Conservation (phyloP, 2,329 filamentous ascomycete genomes). For the Penicillium sp. region DNA sequence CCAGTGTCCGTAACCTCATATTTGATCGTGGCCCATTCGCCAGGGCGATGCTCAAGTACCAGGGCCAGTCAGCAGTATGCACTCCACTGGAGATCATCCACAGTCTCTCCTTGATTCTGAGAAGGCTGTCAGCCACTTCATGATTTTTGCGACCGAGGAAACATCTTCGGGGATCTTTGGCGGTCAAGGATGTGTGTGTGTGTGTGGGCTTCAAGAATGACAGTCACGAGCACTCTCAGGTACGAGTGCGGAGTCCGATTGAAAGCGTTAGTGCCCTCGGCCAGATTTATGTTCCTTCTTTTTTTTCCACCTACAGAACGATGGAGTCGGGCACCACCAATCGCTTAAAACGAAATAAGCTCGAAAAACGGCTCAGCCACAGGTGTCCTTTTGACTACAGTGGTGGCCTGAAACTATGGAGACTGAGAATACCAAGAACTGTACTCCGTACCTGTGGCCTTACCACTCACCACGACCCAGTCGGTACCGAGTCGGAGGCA, state of each 20-base stretch:
- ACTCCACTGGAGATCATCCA: background rate
- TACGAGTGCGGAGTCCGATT: background rate
- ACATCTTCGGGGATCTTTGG: background rate
- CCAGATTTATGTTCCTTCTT: background rate
- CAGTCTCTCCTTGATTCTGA: background rate
- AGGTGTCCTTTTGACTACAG: constrained; percentile 1
- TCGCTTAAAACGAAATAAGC: background rate
- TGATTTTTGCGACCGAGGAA: constrained; percentile 1
- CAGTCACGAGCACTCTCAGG: background rate
- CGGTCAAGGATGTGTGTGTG: background rate
- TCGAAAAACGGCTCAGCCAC: constrained; percentile 8
- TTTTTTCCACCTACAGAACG: background rate
- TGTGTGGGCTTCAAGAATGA: background rate
- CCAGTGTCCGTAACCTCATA: background rate
- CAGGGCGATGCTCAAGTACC: background rate
- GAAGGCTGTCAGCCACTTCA: background rate
- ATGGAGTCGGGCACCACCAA: background rate
- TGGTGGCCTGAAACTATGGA: background rate
- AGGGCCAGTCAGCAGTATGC: background rate
- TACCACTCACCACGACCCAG: background rate
- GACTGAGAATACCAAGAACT: too few relatives aligned
- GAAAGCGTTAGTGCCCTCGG: background rate
- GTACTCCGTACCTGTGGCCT: too few relatives aligned
- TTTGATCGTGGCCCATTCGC: background rate
- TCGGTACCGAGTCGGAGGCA: background rate